Evolutionary conservation across 2,329 filamentous ascomycete species (phyloP).

Genomic region (Aureobasidium sp.): DNA sequence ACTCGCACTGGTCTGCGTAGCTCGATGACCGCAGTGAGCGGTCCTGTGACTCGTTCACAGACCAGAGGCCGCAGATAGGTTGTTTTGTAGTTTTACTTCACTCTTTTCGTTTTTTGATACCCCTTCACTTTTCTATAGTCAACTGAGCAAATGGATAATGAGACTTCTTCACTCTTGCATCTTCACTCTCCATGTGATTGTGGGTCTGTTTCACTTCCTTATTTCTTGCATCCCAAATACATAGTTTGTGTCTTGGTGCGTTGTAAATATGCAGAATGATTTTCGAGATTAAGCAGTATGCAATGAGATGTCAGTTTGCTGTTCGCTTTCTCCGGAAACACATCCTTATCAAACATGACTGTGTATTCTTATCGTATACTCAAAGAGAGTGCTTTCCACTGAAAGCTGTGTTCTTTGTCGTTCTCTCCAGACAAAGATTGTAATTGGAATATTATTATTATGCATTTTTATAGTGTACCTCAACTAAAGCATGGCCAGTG

Average conservation of each 20-base stretch:
- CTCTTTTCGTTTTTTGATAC: not conserved
- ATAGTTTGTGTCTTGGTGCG: too few relatives aligned
- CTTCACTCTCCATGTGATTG: not conserved
- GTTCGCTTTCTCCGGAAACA: not conserved
- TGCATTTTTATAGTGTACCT: not conserved
- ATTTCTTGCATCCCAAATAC: not conserved
- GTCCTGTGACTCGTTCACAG: not conserved
- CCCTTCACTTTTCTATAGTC: not conserved
- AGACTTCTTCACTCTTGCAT: not conserved
- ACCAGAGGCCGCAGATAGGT: not conserved
- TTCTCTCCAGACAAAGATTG: not conserved
- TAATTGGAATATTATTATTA: not conserved
- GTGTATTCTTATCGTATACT: not conserved
- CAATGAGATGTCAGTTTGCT: not conserved
- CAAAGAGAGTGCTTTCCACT: not conserved
- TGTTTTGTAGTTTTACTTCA: not conserved
- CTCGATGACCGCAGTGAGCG: not conserved
- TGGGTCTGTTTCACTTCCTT: not conserved
- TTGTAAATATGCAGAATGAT: not conserved
- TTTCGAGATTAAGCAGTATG: not conserved
- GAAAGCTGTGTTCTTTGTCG: not conserved
- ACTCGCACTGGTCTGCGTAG: not conserved
- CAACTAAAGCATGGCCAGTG: not conserved
- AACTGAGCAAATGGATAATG: not conserved
- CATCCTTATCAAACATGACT: not conserved